Conservation (phyloP, 805 yeast genomes). For the Metschnikowia lachancei region DNA sequence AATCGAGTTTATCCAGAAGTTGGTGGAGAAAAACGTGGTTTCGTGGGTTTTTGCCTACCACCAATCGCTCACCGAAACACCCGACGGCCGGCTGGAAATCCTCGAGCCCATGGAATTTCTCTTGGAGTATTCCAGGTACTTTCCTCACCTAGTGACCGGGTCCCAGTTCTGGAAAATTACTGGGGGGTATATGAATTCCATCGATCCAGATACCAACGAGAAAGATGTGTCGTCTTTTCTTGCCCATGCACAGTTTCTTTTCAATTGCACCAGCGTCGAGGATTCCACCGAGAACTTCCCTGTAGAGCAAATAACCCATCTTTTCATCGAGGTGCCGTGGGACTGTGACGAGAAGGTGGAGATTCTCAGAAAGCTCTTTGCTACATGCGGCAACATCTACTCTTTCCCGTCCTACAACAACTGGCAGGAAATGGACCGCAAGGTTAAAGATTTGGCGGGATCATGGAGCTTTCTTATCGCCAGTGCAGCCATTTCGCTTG, state of each 20-base stretch:
- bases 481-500: constrained; percentile 28
- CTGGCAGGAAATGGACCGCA: constrained; percentile 20
- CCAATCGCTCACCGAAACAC: constrained; percentile 2
- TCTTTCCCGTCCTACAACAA: constrained; percentile 31
- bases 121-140: constrained; percentile 5
- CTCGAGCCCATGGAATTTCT: constrained; percentile 11
- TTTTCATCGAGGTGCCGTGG: constrained; percentile 5
- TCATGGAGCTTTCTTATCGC: neutral
- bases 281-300: constrained; percentile 7
- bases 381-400: constrained; percentile 34
- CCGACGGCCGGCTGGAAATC: constrained; percentile 3
- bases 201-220: neutral
- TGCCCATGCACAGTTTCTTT: constrained; percentile 14
- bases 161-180: neutral
- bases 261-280: constrained; percentile 24
- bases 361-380: constrained; percentile 27
- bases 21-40: constrained; percentile 2
- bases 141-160: constrained; percentile 6
- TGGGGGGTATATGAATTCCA: neutral
- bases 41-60: constrained; percentile 12
- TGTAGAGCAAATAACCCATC: neutral
- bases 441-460: constrained; percentile 11
- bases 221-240: constrained; percentile 1
- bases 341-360: constrained; percentile 1
- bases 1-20: constrained; percentile 17